These are phyloP conservation scores for Melocanna baccifera DNA, from an alignment of 176 grass and related monocot species.

Conservation along the genomic window DNA sequence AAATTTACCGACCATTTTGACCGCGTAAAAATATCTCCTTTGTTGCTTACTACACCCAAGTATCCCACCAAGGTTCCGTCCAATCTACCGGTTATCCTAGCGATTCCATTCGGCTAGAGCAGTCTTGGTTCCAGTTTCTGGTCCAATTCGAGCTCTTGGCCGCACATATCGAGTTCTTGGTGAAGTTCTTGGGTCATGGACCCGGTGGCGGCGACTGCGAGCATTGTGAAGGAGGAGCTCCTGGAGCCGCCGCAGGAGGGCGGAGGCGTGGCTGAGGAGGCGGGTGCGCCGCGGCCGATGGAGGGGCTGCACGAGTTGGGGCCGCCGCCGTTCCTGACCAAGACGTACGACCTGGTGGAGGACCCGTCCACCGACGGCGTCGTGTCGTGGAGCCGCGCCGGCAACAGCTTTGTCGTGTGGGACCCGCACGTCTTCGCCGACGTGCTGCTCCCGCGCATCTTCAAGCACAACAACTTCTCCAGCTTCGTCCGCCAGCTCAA, in stretches of 20 bases:
- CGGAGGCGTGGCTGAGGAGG: not conserved
- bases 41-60: not conserved
- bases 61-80: constrained; percentile 14
- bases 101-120: not conserved
- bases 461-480: constrained; percentile 89
- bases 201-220: not conserved
- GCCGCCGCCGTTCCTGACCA: constrained; percentile 72
- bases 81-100: not conserved
- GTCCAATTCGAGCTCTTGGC: not conserved
- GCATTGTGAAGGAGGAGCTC: constrained; percentile 61
- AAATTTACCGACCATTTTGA: not conserved
- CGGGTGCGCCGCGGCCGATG: constrained; percentile 42
- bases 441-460: constrained; percentile 60
- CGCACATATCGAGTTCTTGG: not conserved
- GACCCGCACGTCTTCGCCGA: constrained; percentile 70
- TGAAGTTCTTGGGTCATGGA: constrained; percentile 28
- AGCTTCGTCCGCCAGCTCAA: constrained; percentile 91
- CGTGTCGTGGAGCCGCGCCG: constrained; percentile 57
- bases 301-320: constrained; percentile 71
- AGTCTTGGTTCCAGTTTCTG: not conserved
- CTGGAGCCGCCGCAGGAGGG: not conserved
- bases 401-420: constrained; percentile 81
- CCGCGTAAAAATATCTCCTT: not conserved
- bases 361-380: constrained; percentile 55
- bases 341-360: constrained; percentile 78